Base-by-base conservation (phyloP, 1,284 basidiomycete genomes). In the Inonotus obliquus region DNA sequence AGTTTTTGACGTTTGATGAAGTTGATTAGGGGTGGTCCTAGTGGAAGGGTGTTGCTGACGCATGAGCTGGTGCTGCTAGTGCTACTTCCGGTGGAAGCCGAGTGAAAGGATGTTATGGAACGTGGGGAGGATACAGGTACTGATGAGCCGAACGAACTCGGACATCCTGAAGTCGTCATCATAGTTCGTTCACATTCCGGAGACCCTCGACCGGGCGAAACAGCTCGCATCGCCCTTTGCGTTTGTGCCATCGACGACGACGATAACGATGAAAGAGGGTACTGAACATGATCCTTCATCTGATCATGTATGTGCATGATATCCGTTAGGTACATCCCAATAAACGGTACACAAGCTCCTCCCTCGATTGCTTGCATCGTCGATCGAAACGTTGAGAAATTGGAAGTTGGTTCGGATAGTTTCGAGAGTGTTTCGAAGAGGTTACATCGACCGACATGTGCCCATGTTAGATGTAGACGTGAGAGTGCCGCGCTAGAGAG, bases 401-500 rank as follows among this genome's bases (percentile, higher is more conserved):
- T 80, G 29, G 81, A 80, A 0, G 77, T 74, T 13, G 85, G 83
- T 58, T 86, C 84, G 66, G 82, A 84, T 68, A 82, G 74, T 63
- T 79, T 78, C 25, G 76, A 69, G 10, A 89, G 76, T 25, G 74
- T 70, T 10, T 85, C 83, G 47, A 87, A 75, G 44, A 74, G 75
- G 7, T 78, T 75, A 64, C 78, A 78, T 10, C 79, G 79, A 32
- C 74, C 74, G 49, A 84, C 80, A 65, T 85, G 83, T n/a, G 79
- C 80, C 87, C 86, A 89, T n/a, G 86, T 87, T 53, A 86, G 71
- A 63, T 81, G 79, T 35, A 89, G 74, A 29, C 81, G 80, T 17
- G 78, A 73, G 59, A 90, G 75, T 37, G 81, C 82, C 9, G 78
- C 77, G 64, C 82, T 84, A 0, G 83, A 82, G 29, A 91, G 76